Evolutionary conservation across 768 basidiomycete genomes (phyloP), one percentile per base, ranked within the genome.

Genomic region (Lactarius hatsudake): DNA sequence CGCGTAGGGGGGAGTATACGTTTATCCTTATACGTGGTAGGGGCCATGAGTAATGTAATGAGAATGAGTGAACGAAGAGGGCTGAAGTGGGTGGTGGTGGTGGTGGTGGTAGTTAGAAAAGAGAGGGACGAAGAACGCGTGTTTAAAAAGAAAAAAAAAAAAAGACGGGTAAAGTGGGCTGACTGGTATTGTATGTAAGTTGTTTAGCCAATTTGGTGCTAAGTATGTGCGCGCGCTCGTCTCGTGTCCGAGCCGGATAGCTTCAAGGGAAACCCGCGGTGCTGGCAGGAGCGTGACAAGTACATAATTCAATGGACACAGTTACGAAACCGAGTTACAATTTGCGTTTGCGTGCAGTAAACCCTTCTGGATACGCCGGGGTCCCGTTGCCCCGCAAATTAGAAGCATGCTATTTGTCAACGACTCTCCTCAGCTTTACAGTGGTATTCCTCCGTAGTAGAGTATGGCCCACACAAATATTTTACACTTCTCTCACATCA

Each of bases 11-110:
- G 8, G 10, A 3, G 40, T 63, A 59, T 65, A 65, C 59, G 62
- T 26, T 48, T 63, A 53, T 67, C 62, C 45, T 63, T 67, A 20
- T 67, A 67, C 51, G 38, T 15, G 32, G 59, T 62, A 30, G 53
- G 43, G 26, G 61, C 48, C 60, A 69, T 62, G 57, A 23, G 4
- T 17, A 32, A 36, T 61, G 65, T 72, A n/a, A 34, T 23, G 23
- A 15, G 65, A 55, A 42, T 30, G 34, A 59, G 34, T 3, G 38
- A 59, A 59, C 23, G 32, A 34, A 10, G 23, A 40, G 55, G 28
- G 54, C 34, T 18, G 34, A 58, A 20, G n/a, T 13, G 55, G 23
- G 13, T 9, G 18, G 42, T 32, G 34, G 20, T 53, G 57, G n/a
- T 54, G 59, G 34, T 30, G 57, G n/a, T 42, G 51, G n/a, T 54